Percentiles rank a stretch among this genome's conserved stretches.
phyloP scores from a whole-genome alignment of 306 rosid species.

The Malus sieversii region DNA sequence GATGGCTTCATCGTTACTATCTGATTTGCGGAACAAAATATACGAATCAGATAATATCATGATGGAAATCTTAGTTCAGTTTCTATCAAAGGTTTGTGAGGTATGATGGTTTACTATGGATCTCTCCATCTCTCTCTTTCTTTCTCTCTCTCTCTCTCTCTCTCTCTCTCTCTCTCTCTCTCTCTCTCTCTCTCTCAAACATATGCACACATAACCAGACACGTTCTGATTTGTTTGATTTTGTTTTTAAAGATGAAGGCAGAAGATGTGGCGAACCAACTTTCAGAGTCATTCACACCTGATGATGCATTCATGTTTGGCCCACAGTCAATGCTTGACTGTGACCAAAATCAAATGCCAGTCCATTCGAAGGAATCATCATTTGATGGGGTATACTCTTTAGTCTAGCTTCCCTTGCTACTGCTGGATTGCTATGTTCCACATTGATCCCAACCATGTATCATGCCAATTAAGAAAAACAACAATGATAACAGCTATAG shows the following conservation, averaged over 20 bases:
- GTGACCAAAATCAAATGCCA: conserved; percentile 32
- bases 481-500: not conserved
- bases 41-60: conserved; percentile 36
- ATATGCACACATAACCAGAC: not conserved
- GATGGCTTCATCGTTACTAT: conserved; percentile 46
- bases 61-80: conserved; percentile 51
- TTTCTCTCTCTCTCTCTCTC: not conserved
- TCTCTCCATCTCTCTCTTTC: not conserved
- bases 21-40: conserved; percentile 54
- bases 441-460: not conserved
- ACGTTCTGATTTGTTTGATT: conserved; percentile 18
- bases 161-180: not conserved
- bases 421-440: not conserved
- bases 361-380: conserved; percentile 48
- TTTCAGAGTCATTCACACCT: conserved; percentile 64
- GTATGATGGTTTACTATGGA: conserved; percentile 31
- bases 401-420: not conserved
- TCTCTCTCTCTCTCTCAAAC: not conserved
- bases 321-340: conserved; percentile 54
- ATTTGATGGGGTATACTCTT: conserved; percentile 44
- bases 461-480: not conserved
- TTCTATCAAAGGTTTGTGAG: conserved; percentile 50
- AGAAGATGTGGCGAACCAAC: conserved; percentile 47
- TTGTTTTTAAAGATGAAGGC: conserved; percentile 55
- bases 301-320: conserved; percentile 87